Base-by-base conservation (phyloP, 345 rosid species). In the Rhodomyrtus tomentosa region DNA sequence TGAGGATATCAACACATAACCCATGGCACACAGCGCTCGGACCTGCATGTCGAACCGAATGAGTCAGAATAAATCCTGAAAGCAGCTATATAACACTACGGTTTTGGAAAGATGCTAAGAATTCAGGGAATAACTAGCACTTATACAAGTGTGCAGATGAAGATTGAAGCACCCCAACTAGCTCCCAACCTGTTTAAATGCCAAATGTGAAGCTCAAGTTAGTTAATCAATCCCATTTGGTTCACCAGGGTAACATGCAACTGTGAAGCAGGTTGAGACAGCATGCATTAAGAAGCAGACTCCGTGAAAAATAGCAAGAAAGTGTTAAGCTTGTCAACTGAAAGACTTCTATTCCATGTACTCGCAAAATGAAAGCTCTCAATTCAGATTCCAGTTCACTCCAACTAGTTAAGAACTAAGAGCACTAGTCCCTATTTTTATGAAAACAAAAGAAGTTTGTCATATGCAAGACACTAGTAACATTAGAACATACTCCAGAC, bases 1-100 rank as follows among this genome's bases (percentile, higher is more conserved):
- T 21, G 98, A 96, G 81, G 98, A 89, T 86, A 95, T 91, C 48
- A 94, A 86, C 87, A 96, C 94, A 90, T 96, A 95, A 83, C 98
- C 98, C 89, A 94, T 87, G 18, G 94, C 93, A 81, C 99, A 98
- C 22, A 87, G 82, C 82, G 99, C 86, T 84, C 98, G 95, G 84
- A 95, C 98, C 98, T 95, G 91, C 89, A 86, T 84, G 83, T 84
- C 68, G 53, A 76, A 83, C 27, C 27, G 7, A 55, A 22, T 49
- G 87, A 68, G 82, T 89, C 36, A 86, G 82, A 62, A 81, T 81
- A 83, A 82, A 82, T 42, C 73, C 36, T 29, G 16, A 87, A 86
- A 49, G 81, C 36, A 55, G 54, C 51, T 79, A 36, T 54, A 85
- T 56, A 81, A 74, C 56, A 16, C 42, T 81, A 80, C 83, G 73